phyloP scores from a whole-genome alignment of 2,329 filamentous ascomycete genomes.

The Aspergillus hiratsukae region DNA sequence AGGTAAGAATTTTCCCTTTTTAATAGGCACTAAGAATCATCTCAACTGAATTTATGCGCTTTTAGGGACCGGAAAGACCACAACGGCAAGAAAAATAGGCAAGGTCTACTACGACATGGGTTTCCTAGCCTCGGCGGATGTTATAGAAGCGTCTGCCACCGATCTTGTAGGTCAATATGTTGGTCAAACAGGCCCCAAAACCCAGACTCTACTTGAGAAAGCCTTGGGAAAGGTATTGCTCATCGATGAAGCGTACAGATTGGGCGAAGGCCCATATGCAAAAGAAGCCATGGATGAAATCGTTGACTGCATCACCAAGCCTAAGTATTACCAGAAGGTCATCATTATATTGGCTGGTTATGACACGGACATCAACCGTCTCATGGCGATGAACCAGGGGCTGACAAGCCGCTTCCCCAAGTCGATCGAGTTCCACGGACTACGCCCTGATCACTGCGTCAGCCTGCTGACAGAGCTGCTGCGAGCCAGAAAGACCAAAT shows the following conservation, averaged over 20 bases:
- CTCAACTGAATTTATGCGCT: background rate
- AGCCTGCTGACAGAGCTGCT: constrained; percentile 40
- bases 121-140: constrained; percentile 56
- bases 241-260: constrained; percentile 68
- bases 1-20: constrained; percentile 39
- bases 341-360: constrained; percentile 68
- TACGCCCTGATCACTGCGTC: constrained; percentile 44
- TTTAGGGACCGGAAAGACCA: constrained; percentile 66
- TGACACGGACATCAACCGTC: constrained; percentile 58
- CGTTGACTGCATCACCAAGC: constrained; percentile 52
- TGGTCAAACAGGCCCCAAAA: constrained; percentile 66
- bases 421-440: constrained; percentile 51
- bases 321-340: constrained; percentile 55
- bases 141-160: constrained; percentile 63
- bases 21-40: background rate
- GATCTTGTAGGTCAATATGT: constrained; percentile 66
- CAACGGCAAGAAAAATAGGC: constrained; percentile 68
- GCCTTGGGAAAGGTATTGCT: constrained; percentile 64
- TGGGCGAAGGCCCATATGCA: constrained; percentile 55
- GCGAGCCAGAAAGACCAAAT: constrained; percentile 21
- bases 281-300: constrained; percentile 52
- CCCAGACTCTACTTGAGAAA: constrained; percentile 55
- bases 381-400: constrained; percentile 59
- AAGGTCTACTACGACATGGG: constrained; percentile 72
- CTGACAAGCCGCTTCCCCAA: constrained; percentile 63